phyloP scores from a whole-genome alignment of 108 stramenopile species.

The Cyclotella kingstonii region DNA sequence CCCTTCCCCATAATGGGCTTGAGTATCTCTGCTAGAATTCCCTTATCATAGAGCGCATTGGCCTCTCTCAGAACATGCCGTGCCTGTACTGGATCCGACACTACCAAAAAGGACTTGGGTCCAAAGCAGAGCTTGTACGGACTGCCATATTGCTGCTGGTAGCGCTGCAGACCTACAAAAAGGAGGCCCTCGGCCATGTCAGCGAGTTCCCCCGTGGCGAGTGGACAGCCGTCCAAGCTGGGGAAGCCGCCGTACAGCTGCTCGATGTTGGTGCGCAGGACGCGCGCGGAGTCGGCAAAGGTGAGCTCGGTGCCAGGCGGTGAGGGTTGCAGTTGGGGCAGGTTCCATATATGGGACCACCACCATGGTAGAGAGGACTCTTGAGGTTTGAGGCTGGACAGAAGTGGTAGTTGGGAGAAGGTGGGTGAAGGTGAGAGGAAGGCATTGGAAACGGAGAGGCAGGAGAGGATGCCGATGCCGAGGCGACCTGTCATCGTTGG shows the following conservation, averaged over 20 bases:
- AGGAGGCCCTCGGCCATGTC: constrained; percentile 92
- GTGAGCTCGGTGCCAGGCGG: constrained; percentile 62
- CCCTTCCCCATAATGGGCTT: constrained; percentile 96
- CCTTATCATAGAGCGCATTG: constrained; percentile 85
- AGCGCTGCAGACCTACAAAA: constrained; percentile 90
- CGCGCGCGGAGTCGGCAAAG: constrained; percentile 82
- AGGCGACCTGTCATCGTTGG: too few species aligned
- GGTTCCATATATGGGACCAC: constrained; percentile 86
- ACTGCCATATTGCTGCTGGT: constrained; percentile 75
- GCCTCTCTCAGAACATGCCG: constrained; percentile 86
- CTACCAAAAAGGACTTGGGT: constrained; percentile 94
- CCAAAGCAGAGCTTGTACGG: constrained; percentile 97
- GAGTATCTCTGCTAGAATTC: constrained; percentile 85
- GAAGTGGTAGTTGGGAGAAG: background rate
- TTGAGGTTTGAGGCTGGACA: background rate
- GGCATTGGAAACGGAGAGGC: background rate
- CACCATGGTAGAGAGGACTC: constrained; percentile 77
- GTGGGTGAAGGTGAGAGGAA: background rate
- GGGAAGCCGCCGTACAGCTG: constrained; percentile 95
- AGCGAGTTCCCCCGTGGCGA: constrained; percentile 90
- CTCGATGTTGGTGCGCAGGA: constrained; percentile 88
- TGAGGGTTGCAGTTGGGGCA: constrained; percentile 64
- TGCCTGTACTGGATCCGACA: constrained; percentile 90
- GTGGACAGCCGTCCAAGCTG: constrained; percentile 82
- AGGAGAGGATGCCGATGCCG: background rate